Evolutionary conservation across 2,329 filamentous ascomycete genomes (phyloP).

Genomic region (Plenodomus tracheiphilus): DNA sequence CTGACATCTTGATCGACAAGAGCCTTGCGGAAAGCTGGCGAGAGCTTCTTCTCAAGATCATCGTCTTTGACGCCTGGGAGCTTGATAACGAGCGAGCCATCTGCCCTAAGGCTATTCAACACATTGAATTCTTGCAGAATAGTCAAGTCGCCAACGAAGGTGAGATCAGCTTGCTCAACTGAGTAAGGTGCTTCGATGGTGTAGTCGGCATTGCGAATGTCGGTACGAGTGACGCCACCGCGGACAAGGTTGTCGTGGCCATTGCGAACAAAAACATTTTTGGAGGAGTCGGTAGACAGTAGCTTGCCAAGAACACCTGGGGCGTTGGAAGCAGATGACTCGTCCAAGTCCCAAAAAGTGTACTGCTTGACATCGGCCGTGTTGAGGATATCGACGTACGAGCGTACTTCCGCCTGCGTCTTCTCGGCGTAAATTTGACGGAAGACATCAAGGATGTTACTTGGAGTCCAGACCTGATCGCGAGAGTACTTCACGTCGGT

Average conservation of each 20-base stretch:
- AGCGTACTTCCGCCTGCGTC: conserved; percentile 48
- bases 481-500: conserved; percentile 90
- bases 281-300: conserved; percentile 62
- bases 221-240: conserved; percentile 80
- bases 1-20: conserved; percentile 71
- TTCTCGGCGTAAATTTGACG: conserved; percentile 50
- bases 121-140: conserved; percentile 79
- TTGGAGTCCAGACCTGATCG: conserved; percentile 65
- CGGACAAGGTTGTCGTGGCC: conserved; percentile 66
- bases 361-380: conserved; percentile 72
- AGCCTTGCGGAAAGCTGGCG: conserved; percentile 69
- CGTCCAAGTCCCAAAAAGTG: conserved; percentile 89
- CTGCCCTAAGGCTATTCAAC: conserved; percentile 68
- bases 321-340: conserved; percentile 67
- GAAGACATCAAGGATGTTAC: conserved; percentile 54
- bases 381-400: conserved; percentile 58
- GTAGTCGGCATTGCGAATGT: conserved; percentile 81
- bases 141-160: conserved; percentile 77
- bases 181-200: conserved; percentile 83
- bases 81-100: conserved; percentile 74
- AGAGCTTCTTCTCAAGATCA: conserved; percentile 84
- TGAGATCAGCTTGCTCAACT: conserved; percentile 76
- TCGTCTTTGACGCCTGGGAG: conserved; percentile 82
- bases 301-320: conserved; percentile 65
- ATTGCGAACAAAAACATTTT: conserved; percentile 63